Evolutionary conservation across 2,329 filamentous ascomycete species (phyloP), one percentile per base, ranked within the genome.

Genomic region (Biscogniauxia mediterranea): DNA sequence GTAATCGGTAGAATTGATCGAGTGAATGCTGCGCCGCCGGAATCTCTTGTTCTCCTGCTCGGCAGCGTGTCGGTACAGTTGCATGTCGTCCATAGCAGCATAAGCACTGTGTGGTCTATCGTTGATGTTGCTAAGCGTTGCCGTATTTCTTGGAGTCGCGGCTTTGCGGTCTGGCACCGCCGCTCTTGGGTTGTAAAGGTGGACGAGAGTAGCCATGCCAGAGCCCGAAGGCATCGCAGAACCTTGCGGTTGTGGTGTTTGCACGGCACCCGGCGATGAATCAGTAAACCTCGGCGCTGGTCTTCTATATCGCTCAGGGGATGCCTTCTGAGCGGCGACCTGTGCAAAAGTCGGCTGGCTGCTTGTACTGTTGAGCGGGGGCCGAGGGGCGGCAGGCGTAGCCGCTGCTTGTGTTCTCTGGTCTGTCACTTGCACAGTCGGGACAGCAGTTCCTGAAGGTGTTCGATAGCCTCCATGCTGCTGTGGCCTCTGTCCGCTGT

Each of bases 291-390:
- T 84, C 61, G 83, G 80, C 59, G 82, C 82, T 62, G 83, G 76
- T 56, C 93, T 89, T 69, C 93, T 85, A 74, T 97, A 97, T 61
- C 94, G 87, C 74, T 97, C 93, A 1, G 92, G 91, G 1, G 90
- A 87, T 21, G 88, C 81, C 70, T 92, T 93, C 53, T 80, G 76
- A 21, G 85, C 80, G 3, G 83, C 80, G 51, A 88, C 83, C 75
- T 77, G 89, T 71, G 68, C 82, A 77, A 74, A 87, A 65, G 77
- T 83, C 55, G 85, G 82, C 67, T 81, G 81, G 21, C 74, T 76
- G 13, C 78, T 68, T 3, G 76, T 71, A 52, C 70, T 70, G 51
- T 77, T 76, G 23, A 79, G 77, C 66, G 81, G 81, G 17, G 79
- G 80, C 59, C 77, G 78, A 60, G 75, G 71, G 38, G 74, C 68